A percentile compares a stretch with the other conserved stretches of the same genome.
Conservation (phyloP, 2,329 filamentous ascomycete species). For the Aspergillus sp. region DNA sequence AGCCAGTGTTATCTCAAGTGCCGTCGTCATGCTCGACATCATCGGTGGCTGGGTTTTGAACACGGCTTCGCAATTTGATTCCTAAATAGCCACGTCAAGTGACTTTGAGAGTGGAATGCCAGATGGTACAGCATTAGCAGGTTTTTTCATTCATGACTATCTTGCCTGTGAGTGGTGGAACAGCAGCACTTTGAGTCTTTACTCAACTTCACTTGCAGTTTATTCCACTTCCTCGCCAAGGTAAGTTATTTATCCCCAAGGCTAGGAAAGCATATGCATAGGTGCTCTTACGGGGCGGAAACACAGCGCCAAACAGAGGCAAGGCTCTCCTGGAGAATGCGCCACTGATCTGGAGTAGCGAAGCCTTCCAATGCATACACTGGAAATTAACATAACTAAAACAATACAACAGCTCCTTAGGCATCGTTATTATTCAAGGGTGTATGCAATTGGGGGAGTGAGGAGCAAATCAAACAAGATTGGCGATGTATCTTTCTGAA, state of each 20-base stretch:
- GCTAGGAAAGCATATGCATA: no score
- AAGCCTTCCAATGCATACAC: neutral
- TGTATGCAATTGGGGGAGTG: neutral
- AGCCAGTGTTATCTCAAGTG: neutral
- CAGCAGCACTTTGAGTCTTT: no score
- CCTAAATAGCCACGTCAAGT: neutral
- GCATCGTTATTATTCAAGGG: neutral
- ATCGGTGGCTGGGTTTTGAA: neutral
- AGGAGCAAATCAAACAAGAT: neutral
- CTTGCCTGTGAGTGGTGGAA: neutral
- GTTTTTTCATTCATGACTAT: neutral
- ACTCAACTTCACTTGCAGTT: neutral
- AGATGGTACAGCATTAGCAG: neutral
- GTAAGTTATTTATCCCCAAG: neutral
- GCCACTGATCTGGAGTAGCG: neutral
- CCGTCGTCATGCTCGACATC: neutral
- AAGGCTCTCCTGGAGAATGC: neutral
- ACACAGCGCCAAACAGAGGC: neutral
- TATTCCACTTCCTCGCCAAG: neutral
- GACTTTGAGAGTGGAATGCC: neutral
- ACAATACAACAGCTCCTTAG: neutral
- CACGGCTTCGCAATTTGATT: neutral
- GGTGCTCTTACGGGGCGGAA: neutral
- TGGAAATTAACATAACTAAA: neutral
- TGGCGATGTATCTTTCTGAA: neutral